Percentiles rank a stretch among this genome's conserved stretches.
These are phyloP conservation scores for Porodaedalea pini DNA, from an alignment of 1,284 basidiomycete species.

Conservation along the genomic window DNA sequence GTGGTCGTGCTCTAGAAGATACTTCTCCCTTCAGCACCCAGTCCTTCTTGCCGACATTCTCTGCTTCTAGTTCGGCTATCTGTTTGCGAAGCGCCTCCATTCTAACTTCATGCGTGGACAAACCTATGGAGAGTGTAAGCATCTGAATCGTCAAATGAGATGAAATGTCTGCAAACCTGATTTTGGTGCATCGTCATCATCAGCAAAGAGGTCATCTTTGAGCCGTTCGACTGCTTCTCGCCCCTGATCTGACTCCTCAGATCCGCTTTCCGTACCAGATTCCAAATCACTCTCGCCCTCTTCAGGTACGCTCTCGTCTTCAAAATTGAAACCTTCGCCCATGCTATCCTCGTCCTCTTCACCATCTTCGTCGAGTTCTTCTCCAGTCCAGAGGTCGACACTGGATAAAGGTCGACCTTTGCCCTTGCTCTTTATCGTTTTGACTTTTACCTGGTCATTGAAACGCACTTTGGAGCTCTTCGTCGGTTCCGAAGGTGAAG, in stretches of 20 bases:
- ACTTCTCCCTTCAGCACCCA: constrained; percentile 96
- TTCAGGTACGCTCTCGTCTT: constrained; percentile 5
- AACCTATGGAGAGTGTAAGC: constrained; percentile 25
- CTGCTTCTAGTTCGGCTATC: constrained; percentile 66
- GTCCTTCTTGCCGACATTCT: constrained; percentile 70
- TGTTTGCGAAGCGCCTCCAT: constrained; percentile 58
- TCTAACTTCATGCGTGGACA: constrained; percentile 64
- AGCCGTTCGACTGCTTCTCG: constrained; percentile 52
- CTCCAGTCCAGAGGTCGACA: constrained; percentile 32
- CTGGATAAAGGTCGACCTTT: constrained; percentile 49
- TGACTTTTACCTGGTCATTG: constrained; percentile 76
- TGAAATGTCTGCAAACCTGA: constrained; percentile 34
- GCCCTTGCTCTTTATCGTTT: constrained; percentile 68
- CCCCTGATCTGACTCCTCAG: constrained; percentile 26
- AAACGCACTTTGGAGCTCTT: constrained; percentile 60
- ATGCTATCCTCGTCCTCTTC: constrained; percentile 32
- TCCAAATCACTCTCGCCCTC: constrained; percentile 27
- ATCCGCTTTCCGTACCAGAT: constrained; percentile 22
- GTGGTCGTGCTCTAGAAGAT: constrained; percentile 74
- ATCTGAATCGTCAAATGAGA: background rate
- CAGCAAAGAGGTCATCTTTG: constrained; percentile 67
- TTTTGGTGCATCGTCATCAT: constrained; percentile 44
- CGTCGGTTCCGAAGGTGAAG: constrained; percentile 9
- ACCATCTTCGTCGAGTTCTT: constrained; percentile 37
- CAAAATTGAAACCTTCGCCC: constrained; percentile 22